Base-by-base conservation (phyloP, 768 basidiomycete species). In the Cubamyces lactineus region DNA sequence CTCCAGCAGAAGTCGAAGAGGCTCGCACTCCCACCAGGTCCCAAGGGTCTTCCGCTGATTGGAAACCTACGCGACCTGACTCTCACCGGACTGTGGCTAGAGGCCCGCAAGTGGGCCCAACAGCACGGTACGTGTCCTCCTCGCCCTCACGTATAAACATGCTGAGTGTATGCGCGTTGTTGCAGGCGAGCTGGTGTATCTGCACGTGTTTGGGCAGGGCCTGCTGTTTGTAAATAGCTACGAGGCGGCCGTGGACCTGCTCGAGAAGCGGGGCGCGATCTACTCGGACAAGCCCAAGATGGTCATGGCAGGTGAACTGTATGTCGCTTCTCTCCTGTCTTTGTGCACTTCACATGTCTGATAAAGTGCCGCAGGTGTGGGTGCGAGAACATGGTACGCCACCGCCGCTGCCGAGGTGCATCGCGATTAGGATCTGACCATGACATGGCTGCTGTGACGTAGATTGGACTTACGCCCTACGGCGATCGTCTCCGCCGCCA, bases 381-480 rank as follows among this genome's bases (percentile, higher is more conserved):
- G 41, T 88, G 86, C 71, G 80, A 88, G 67, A 83, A 86, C 70
- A 88, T 89, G 85, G 82, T 81, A 65, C 69, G 80, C 64, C 56
- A 56, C 56, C 13, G 21, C 49, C 23, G 46, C 40, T 26, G 43
- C 50, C 51, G 26, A 34, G 19, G 24, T 28, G 41, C 41, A 13
- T 28, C 38, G 47, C 53, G 34, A 53, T 47, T 21, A 8, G 46
- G 42, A 48, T 34, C 60, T 43, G 45, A 49, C 58, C 34, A 23
- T 55, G 28, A 47, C 54, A 3, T 15, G 1, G 34, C 15, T 19
- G 21, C 34, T 52, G 42, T 42, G 45, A 39, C 38, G 11, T 59
- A 83, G 83, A 80, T 86, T 56, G 86, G 86, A 1, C 89, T 91
- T 71, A 86, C 86, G 5, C 78, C 79, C 17, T 88, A 90, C 68